These are phyloP conservation scores for Mycogone perniciosa DNA, from an alignment of 2,329 filamentous ascomycete genomes.

Conservation along the genomic window DNA sequence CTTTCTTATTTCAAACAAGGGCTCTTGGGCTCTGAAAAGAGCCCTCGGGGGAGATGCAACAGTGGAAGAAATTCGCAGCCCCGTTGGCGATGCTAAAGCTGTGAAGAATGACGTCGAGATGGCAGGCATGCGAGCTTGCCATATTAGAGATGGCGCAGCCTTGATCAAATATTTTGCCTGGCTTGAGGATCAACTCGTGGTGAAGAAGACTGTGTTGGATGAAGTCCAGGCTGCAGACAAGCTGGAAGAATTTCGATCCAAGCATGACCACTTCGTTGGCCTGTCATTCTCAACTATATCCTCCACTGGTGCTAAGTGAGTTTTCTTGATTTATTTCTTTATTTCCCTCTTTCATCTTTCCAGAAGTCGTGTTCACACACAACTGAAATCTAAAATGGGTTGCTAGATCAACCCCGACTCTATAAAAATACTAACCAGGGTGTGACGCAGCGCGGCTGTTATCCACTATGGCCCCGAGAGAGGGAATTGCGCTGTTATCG, in stretches of 20 bases:
- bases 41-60: conserved; percentile 78
- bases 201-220: conserved; percentile 67
- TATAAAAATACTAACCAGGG: conserved; percentile 1
- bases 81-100: conserved; percentile 84
- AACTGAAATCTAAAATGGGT: too few species aligned
- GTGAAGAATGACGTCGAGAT: conserved; percentile 89
- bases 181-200: conserved; percentile 82
- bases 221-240: conserved; percentile 92
- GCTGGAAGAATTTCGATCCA: conserved; percentile 67
- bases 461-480: conserved; percentile 93
- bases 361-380: too few species aligned
- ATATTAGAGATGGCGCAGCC: conserved; percentile 87
- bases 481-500: conserved; percentile 74
- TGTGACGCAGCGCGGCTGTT: conserved; percentile 65
- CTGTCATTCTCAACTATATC: conserved; percentile 95
- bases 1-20: conserved; percentile 79
- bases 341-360: not conserved
- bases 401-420: too few species aligned
- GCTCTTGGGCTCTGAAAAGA: conserved; percentile 86
- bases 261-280: conserved; percentile 71
- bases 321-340: conserved; percentile 14
- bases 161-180: conserved; percentile 91
- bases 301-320: conserved; percentile 72
- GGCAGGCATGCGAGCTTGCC: conserved; percentile 87
- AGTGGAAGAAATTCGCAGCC: conserved; percentile 82